phyloP scores from a whole-genome alignment of 1,284 basidiomycete species.

The Pseudozyma pruni region DNA sequence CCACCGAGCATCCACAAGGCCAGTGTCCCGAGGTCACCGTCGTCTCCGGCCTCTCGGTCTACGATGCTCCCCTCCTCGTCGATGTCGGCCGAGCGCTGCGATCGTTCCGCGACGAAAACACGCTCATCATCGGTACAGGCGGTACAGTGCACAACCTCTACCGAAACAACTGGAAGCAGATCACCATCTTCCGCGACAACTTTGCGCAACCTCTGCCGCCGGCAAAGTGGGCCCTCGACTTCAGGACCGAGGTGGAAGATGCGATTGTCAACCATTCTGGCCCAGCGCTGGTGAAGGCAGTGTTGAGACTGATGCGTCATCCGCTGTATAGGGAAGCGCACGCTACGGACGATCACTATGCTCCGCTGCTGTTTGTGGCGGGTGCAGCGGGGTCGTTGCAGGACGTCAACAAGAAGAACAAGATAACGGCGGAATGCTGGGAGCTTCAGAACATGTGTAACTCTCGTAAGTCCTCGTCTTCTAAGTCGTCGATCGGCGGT shows the following conservation, averaged over 20 bases:
- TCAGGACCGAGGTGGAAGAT: conserved; percentile 49
- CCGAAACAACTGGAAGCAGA: conserved; percentile 51
- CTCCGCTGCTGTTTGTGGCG: conserved; percentile 49
- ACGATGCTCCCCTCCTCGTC: conserved; percentile 50
- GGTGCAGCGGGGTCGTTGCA: conserved; percentile 52
- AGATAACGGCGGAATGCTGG: conserved; percentile 57
- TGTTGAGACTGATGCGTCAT: conserved; percentile 53
- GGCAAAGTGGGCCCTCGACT: conserved; percentile 60
- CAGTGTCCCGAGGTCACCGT: conserved; percentile 48
- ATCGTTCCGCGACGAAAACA: conserved; percentile 43
- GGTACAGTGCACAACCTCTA: conserved; percentile 63
- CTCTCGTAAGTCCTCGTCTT: conserved; percentile 12
- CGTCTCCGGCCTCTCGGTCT: conserved; percentile 46
- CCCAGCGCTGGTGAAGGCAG: conserved; percentile 41
- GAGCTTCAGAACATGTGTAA: conserved; percentile 59
- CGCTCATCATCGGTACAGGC: conserved; percentile 55
- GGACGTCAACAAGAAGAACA: conserved; percentile 53
- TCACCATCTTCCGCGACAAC: conserved; percentile 48
- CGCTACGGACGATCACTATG: conserved; percentile 60
- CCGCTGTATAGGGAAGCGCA: conserved; percentile 60
- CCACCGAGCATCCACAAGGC: conserved; percentile 39
- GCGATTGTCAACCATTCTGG: conserved; percentile 51
- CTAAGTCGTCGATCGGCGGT: not conserved
- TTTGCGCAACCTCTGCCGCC: conserved; percentile 53
- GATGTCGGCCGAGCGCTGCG: conserved; percentile 54